Conservation (phyloP, 2,329 filamentous ascomycete species). For the Myriosclerotinia scirpicola region DNA sequence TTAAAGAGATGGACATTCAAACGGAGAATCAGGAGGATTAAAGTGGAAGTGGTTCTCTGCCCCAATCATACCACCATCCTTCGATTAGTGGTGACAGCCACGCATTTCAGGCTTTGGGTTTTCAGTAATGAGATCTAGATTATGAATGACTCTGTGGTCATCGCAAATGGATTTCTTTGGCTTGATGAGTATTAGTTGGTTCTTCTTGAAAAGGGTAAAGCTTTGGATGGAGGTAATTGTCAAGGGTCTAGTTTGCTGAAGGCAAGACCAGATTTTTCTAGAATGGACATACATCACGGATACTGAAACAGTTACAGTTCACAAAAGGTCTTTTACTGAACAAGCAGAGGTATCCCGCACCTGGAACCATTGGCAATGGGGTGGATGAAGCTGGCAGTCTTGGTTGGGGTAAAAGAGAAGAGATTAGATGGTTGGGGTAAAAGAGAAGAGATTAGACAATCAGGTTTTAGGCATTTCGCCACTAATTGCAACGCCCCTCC, state of each 20-base stretch:
- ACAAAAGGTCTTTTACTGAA: background rate
- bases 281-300: background rate
- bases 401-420: background rate
- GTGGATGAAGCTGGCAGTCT: no score
- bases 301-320: background rate
- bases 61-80: background rate
- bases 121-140: background rate
- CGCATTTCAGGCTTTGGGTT: background rate
- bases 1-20: background rate
- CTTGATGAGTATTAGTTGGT: background rate
- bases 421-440: background rate
- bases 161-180: background rate
- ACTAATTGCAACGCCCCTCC: no score
- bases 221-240: background rate
- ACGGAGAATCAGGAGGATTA: background rate
- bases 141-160: background rate
- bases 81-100: background rate
- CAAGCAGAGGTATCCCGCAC: no score
- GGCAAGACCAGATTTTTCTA: background rate
- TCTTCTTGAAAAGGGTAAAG: background rate
- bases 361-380: no score
- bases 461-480: no score
- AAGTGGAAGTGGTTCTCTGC: background rate
- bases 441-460: background rate
- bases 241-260: background rate